phyloP scores from a whole-genome alignment of 192 early-diverging fungal species.

The Chytriomyces hyalinus region DNA sequence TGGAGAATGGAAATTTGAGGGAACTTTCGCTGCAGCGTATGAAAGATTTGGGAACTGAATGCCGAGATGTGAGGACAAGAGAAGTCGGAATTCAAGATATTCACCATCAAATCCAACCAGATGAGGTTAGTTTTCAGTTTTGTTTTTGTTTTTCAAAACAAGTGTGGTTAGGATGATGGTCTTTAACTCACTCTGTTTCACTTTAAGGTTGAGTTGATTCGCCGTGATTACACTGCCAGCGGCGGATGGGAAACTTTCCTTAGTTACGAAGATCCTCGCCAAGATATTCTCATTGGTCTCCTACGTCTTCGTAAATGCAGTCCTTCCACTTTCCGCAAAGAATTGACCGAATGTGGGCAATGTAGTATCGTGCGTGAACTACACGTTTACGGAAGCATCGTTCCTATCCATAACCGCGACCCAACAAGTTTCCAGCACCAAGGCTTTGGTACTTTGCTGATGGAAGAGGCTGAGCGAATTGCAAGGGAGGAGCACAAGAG shows the following conservation, averaged over 20 bases:
- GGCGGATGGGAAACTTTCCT: conserved; percentile 99
- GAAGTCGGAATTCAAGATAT: conserved; percentile 99
- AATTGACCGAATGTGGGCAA: conserved; percentile 74
- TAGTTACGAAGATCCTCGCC: conserved; percentile 95
- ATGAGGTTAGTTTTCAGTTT: conserved; percentile 56
- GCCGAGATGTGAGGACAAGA: conserved; percentile 95
- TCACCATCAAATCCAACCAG: conserved; percentile 92
- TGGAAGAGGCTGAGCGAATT: conserved; percentile 99
- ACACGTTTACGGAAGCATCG: conserved; percentile 97
- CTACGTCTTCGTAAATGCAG: conserved; percentile 94
- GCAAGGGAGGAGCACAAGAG: conserved; percentile 96
- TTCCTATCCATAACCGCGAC: conserved; percentile 94
- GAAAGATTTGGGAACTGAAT: conserved; percentile 95
- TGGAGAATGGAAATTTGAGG: conserved; percentile 96
- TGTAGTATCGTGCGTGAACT: conserved; percentile 95
- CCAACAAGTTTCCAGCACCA: conserved; percentile 99
- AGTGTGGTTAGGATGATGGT: not conserved
- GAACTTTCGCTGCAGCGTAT: conserved; percentile 94
- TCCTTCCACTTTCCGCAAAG: conserved; percentile 85
- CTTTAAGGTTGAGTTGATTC: conserved; percentile 80
- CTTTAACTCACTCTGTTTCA: not conserved
- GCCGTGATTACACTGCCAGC: conserved; percentile 97
- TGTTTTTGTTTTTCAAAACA: not conserved
- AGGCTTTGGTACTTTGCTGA: conserved; percentile 96
- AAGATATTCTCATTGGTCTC: conserved; percentile 96